Evolutionary conservation across 768 basidiomycete species (phyloP), one percentile per base, ranked within the genome.

Genomic region (Kwoniella heveanensis): DNA sequence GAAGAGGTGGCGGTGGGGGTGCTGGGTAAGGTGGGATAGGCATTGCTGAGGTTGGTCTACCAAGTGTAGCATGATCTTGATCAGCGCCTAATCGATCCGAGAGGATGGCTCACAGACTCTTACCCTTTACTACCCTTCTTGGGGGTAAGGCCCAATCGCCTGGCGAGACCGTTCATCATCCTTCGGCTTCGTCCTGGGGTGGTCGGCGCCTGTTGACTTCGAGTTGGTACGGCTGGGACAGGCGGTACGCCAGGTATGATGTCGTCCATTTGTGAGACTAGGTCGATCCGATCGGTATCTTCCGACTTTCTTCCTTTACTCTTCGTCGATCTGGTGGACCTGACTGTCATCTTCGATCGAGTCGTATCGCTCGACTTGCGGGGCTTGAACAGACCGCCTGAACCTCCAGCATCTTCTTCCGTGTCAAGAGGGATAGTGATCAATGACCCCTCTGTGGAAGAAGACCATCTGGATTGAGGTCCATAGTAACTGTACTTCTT

Each of bases 401-500:
- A 37, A 7, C 17, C 50, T 6, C 53, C 66, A 2, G 54, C 63
- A 36, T 57, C 56, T 25, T 57, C 54, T 9, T 64, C 54, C 17
- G 15, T 46, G 24, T 53, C 51, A 22, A 39, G 54, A 15, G 36
- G 50, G 21, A 15, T 30, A 19, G 52, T 46, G 21, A 10, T 21
- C 2, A n/a, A n/a, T 19, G 57, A 60, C 17, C 59, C 71, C 53
- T 72, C 70, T 13, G 67, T 65, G 12, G 71, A 72, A 26, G 65
- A 67, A 8, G 74, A 76, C 74, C 74, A 76, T 19, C 74, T 60
- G 13, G 67, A 69, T 46, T 71, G 49, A 5, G 37, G 25, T 53
- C 29, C 22, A 29, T 17, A 22, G 29, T 30, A 49, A 19, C 17
- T 62, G 27, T 30, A 21, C 29, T 64, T 53, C 39, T 29, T 57